Evolutionary conservation across 495 filamentous ascomycete species (phyloP).

Genomic region (Penicillium canariense): DNA sequence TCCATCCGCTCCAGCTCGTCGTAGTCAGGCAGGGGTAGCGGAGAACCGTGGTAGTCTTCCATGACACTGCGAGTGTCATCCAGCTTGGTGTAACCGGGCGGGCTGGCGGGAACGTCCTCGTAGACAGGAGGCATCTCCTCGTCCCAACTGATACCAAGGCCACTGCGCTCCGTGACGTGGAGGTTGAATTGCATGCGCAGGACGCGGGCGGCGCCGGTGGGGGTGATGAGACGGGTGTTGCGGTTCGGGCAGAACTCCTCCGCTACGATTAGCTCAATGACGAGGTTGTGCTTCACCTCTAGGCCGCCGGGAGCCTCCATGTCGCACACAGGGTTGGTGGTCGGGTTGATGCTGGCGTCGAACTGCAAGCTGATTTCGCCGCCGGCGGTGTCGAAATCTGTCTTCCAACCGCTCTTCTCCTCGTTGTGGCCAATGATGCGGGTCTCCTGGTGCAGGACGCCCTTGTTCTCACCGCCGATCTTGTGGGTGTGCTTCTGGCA

Average conservation of each 20-base stretch:
- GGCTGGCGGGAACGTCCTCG: constrained; percentile 86
- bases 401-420: constrained; percentile 89
- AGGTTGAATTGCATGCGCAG: constrained; percentile 89
- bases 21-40: constrained; percentile 40
- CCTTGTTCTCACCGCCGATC: constrained; percentile 69
- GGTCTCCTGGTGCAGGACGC: constrained; percentile 71
- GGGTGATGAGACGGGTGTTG: constrained; percentile 68
- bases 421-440: constrained; percentile 73
- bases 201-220: constrained; percentile 87
- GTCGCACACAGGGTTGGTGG: constrained; percentile 69
- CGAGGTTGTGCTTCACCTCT: constrained; percentile 74
- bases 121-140: constrained; percentile 95
- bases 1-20: constrained; percentile 48
- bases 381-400: constrained; percentile 71
- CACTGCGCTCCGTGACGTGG: constrained; percentile 75
- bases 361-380: constrained; percentile 83
- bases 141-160: constrained; percentile 94
- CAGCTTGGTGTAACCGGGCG: constrained; percentile 68
- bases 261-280: constrained; percentile 90
- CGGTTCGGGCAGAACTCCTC: constrained; percentile 82
- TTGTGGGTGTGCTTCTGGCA: constrained; percentile 76
- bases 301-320: constrained; percentile 76
- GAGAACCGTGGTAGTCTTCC: constrained; percentile 46
- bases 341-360: constrained; percentile 62
- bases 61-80: constrained; percentile 37